Conservation (phyloP, 2,329 filamentous ascomycete species). For the Fusarium buharicum region DNA sequence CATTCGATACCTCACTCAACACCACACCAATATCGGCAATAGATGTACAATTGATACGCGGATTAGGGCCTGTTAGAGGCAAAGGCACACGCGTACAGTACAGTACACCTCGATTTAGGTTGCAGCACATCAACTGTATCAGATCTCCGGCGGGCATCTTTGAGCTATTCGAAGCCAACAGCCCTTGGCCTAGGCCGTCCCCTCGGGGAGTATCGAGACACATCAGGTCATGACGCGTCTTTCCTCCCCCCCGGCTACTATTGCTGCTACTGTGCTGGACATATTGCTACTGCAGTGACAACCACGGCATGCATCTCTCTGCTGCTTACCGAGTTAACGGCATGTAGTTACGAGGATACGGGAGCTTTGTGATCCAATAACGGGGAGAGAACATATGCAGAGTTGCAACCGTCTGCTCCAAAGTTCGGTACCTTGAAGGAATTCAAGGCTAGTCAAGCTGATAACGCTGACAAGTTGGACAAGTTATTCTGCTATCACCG, state of each 20-base stretch:
- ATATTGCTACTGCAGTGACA: constrained; percentile 38
- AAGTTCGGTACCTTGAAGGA: constrained; percentile 27
- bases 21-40: constrained; percentile 35
- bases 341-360: constrained; percentile 28
- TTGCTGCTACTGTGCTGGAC: not conserved
- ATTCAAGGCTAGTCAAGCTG: constrained; percentile 22
- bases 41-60: constrained; percentile 28
- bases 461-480: constrained; percentile 5
- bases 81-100: constrained; percentile 36
- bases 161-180: constrained; percentile 4
- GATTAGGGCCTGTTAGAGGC: constrained; percentile 17
- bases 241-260: constrained; percentile 18
- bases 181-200: not conserved
- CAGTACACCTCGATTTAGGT: not conserved
- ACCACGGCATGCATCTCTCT: constrained; percentile 34
- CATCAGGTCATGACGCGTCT: constrained; percentile 46
- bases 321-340: constrained; percentile 20
- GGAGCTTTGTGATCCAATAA: constrained; percentile 25
- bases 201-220: constrained; percentile 34
- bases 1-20: constrained; percentile 25
- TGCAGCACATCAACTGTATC: constrained; percentile 1
- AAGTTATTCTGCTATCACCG: constrained; percentile 5
- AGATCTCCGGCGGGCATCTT: constrained; percentile 12
- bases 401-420: constrained; percentile 21
- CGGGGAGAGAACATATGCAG: constrained; percentile 9